Evolutionary conservation across 2,329 filamentous ascomycete species (phyloP).

Genomic region (Dendryphion nanum): DNA sequence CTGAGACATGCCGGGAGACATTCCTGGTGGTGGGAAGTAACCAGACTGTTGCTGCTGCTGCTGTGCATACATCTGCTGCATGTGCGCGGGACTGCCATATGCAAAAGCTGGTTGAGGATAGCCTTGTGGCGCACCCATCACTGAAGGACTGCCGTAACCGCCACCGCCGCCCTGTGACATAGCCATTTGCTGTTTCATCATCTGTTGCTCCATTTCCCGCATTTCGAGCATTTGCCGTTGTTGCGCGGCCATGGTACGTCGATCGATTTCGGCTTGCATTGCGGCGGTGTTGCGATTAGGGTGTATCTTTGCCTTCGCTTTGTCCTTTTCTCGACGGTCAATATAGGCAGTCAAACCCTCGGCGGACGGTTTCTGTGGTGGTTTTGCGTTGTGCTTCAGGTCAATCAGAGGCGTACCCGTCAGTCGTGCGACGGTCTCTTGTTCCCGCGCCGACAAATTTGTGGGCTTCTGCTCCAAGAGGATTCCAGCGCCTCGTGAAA

Average conservation of each 20-base stretch:
- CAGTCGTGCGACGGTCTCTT: constrained; percentile 81
- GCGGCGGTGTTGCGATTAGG: constrained; percentile 27
- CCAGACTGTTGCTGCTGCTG: constrained; percentile 15
- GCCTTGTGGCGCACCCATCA: constrained; percentile 21
- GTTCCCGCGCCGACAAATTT: constrained; percentile 79
- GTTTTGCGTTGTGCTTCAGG: constrained; percentile 54
- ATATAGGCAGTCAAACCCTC: constrained; percentile 73
- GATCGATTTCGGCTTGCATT: constrained; percentile 38
- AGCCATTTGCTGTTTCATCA: constrained; percentile 19
- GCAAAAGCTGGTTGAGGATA: constrained; percentile 13
- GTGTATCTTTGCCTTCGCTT: constrained; percentile 38
- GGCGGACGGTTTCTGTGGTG: constrained; percentile 40
- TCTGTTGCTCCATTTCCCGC: constrained; percentile 21
- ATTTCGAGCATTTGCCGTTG: constrained; percentile 29
- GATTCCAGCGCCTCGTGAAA: constrained; percentile 58
- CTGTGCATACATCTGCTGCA: constrained; percentile 29
- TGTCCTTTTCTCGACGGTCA: constrained; percentile 76
- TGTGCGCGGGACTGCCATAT: constrained; percentile 26
- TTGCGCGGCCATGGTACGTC: constrained; percentile 31
- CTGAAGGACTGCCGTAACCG: constrained; percentile 11
- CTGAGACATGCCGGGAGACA: constrained; percentile 14
- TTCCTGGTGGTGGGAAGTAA: constrained; percentile 8
- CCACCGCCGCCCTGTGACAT: constrained; percentile 4
- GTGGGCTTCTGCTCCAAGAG: constrained; percentile 55
- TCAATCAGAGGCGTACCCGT: constrained; percentile 76